Evolutionary conservation across 2,329 filamentous ascomycete genomes (phyloP), one percentile per base, ranked within the genome.

Genomic region (Fusarium goolgardi): DNA sequence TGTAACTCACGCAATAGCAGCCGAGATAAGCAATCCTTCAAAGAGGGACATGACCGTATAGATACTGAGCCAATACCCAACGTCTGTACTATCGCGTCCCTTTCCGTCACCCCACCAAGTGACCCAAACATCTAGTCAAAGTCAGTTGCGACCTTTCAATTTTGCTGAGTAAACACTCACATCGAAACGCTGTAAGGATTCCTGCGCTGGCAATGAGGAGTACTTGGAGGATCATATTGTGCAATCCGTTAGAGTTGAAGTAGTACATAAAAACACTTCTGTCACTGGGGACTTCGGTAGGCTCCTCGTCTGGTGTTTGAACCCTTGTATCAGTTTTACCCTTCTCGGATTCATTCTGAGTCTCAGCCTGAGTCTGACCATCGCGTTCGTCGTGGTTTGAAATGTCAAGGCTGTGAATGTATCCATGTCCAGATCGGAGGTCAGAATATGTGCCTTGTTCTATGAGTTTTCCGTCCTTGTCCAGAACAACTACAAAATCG

Each of bases 401-500:
- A 21, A 81, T 71, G 3, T 77, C 77, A 3, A 82, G 74, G 23
- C 71, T 76, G 20, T 79, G 70, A 2, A 81, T 73, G 25, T 82
- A 82, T 25, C 77, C 77, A 4, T 74, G 71, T n/a, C 74, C 73
- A 1, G 67, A 70, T 45, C 78, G 71, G 1, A 84, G 75, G 8
- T 79, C 68, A 8, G 73, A 51, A 44, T 81, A 84, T 0, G 70
- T 75, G 5, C 76, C 76, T 55, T 85, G 80, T 31, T 84, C 81
- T 2, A 79, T 59, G 18, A 85, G 69, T 3, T 67, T 75, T 0
- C 82, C 81, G 4, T 79, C 73, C 12, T 65, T 63, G 3, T 77
- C 77, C 1, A 86, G 76, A 0, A 78, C 80, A 52, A 85, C 77
- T 10, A 86, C 78, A 37, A 81, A 77, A 44, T 84, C 79, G 3